Evolutionary conservation across 2,329 filamentous ascomycete genomes (phyloP), one percentile per base, ranked within the genome.

Genomic region (Trichoderma simmonsii): DNA sequence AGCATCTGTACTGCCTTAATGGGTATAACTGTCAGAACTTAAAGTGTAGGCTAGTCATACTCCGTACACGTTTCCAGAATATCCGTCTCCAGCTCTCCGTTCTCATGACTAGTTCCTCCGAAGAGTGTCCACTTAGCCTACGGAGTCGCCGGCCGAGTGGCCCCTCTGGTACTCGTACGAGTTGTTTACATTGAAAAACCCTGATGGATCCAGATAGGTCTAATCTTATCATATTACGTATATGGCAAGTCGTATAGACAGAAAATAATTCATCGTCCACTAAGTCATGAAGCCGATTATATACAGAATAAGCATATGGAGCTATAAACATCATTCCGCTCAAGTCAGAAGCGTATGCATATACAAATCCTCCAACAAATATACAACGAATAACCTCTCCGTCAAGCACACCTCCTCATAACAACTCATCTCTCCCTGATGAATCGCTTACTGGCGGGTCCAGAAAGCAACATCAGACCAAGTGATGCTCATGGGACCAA

Each of bases 401-500:
- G n/a, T 61, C 34, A 32, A 56, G 1, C n/a, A 24, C 18, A 11
- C 6, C 9, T 28, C 43, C 2, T 32, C n/a, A 11, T 3, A 67
- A n/a, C 43, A 32, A 21, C 6, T 39, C 24, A 39, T 67, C 24
- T 15, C 8, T 24, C n/a, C 3, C 18, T 1, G 36, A 48, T 26
- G 15, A 30, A 24, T 24, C 15, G 36, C 21, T 43, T 70, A 70
- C 43, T 70, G 30, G 24, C 68, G 71, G 43, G 71, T 73, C 75
- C 75, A 75, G 24, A 77, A 74, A 24, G 69, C 71, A 18, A 75
- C 72, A 43, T 76, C 62, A 59, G 63, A 74, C 74, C 76, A 76
- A 9, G 75, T 74, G 43, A 77, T 73, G 26, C 64, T 74, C 14
- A 77, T 26, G 14, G 48, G 70, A 9, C 76, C 76, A 7, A 64